Evolutionary conservation across 1,284 basidiomycete species (phyloP).

Genomic region (Rhodotorula sp.): DNA sequence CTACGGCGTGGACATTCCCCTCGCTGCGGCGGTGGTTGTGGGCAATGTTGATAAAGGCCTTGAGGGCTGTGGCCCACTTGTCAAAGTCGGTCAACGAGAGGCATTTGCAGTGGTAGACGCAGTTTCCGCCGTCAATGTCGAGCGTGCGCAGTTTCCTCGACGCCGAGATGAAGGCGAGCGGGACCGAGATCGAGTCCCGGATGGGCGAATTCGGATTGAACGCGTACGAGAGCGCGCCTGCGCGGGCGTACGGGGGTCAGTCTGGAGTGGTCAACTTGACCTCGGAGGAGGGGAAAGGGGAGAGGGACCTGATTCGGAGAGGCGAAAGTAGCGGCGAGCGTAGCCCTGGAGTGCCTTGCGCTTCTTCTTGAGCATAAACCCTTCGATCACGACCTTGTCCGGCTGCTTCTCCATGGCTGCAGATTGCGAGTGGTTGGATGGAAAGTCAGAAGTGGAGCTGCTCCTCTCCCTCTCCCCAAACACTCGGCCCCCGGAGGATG

Average conservation of each 20-base stretch:
- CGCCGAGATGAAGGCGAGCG: slow-evolving; percentile 70
- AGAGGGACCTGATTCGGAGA: slow-evolving; percentile 4
- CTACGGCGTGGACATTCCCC: too few relatives aligned
- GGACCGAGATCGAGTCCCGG: slow-evolving; percentile 66
- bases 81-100: slow-evolving; percentile 62
- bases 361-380: slow-evolving; percentile 40
- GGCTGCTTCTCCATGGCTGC: neutral
- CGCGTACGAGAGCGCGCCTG: slow-evolving; percentile 70
- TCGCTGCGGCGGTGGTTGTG: neutral
- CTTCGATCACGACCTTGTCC: slow-evolving; percentile 27
- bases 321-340: slow-evolving; percentile 23
- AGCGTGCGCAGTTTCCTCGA: slow-evolving; percentile 65
- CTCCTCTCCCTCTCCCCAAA: neutral
- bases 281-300: neutral
- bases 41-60: slow-evolving; percentile 37
- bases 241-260: slow-evolving; percentile 45
- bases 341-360: slow-evolving; percentile 75
- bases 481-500: neutral
- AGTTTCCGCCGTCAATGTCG: slow-evolving; percentile 69
- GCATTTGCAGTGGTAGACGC: slow-evolving; percentile 55
- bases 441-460: neutral
- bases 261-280: too few relatives aligned
- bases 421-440: too few relatives aligned
- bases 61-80: slow-evolving; percentile 67
- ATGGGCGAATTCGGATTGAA: slow-evolving; percentile 67